Evolutionary conservation across 208 protist species (phyloP).

Genomic region (Histomonas meleagridis): DNA sequence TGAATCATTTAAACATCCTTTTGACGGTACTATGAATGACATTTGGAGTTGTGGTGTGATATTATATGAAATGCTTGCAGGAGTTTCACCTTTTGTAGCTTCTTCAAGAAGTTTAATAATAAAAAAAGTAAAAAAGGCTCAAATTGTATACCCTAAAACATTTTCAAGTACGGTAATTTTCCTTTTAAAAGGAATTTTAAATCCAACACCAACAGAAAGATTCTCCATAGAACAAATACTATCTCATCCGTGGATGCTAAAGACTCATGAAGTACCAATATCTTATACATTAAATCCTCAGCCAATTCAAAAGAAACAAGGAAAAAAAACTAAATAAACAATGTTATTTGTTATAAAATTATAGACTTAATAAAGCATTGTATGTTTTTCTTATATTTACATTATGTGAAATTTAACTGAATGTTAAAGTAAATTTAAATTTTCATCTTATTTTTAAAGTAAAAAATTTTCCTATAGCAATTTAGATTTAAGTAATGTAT

Average conservation of each 20-base stretch:
- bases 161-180: background rate
- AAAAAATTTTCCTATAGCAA: too few relatives aligned
- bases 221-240: background rate
- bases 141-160: background rate
- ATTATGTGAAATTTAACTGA: too few relatives aligned
- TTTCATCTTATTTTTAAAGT: too few relatives aligned
- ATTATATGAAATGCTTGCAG: background rate
- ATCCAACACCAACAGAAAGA: background rate
- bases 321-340: too few relatives aligned
- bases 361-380: too few relatives aligned
- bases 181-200: conserved; percentile 16
- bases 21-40: background rate
- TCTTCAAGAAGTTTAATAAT: background rate
- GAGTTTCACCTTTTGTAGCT: background rate
- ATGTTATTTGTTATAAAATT: too few relatives aligned
- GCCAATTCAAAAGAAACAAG: too few relatives aligned
- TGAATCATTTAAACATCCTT: background rate
- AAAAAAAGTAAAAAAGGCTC: background rate
- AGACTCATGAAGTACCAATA: conserved; percentile 14
- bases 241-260: conserved; percentile 20
- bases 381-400: too few relatives aligned
- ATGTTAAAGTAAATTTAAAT: too few relatives aligned
- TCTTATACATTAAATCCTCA: too few relatives aligned
- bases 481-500: too few relatives aligned
- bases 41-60: background rate